Base-by-base conservation (phyloP, 2,329 filamentous ascomycete species). In the Aspergillus brunneoviolaceus region DNA sequence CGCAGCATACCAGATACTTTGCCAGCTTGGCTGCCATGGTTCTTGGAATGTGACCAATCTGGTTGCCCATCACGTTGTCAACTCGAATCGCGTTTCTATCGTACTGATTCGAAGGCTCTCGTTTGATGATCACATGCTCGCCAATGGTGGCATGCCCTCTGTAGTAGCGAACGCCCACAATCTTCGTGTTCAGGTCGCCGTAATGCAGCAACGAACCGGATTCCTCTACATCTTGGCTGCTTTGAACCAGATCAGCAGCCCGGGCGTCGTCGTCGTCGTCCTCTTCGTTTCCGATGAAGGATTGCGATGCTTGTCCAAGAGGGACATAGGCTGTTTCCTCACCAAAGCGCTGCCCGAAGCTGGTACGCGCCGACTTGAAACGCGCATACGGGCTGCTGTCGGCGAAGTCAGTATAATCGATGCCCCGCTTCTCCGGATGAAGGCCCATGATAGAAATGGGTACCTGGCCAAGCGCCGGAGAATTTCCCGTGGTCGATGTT, bases 1-100 rank as follows among this genome's bases (percentile, higher is more conserved):
- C 4, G 12, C 4, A 16, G 5, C 79, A 68, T 74, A 89, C 87
- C 70, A 96, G 81, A 70, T 91, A 92, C 2, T 83, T 84, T 0
- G 90, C 87, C 56, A 96, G 77, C 73, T 90, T 94, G n/a, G 81
- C 77, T 0, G 87, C 91, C 23, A 91, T 70, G 1, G 76, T 80
- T 12, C 85, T 81, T 6, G 90, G 89, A 47, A 96, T 80, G 74
- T 96, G 91, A 0, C 92, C 92, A 67, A 96, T 90, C 69, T 96
- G 91, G 7, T 75, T 73, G 16, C 86, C 84, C 69, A 89, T 84
- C 14, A 93, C 90, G 72, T 95, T 96, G 67, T 90, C 83, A 1
- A 96, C 85, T 5, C 86, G 85, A 59, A 96, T 91, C 0, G 91
- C 91, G 75, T 95, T 95, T 5, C 66, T 63, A 70, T 95, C 90